Evolutionary conservation across 345 rosid genomes (phyloP).

Genomic region (Melastoma malabathricum): DNA sequence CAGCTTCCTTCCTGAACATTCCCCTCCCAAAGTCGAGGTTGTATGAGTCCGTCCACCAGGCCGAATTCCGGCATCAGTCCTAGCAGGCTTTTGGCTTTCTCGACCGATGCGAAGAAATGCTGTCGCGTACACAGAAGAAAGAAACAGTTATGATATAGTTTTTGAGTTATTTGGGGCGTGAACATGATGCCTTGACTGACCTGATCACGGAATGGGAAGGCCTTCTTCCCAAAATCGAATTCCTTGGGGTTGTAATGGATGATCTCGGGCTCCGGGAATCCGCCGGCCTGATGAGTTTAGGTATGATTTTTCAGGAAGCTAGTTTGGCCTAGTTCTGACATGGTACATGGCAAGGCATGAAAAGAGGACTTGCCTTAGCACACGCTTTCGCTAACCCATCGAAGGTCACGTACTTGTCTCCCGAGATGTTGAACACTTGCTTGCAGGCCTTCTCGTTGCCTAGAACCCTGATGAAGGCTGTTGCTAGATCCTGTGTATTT

Average conservation of each 20-base stretch:
- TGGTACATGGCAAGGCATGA: not conserved
- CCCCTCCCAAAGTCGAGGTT: constrained; percentile 84
- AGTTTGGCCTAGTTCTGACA: not conserved
- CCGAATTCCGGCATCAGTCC: constrained; percentile 71
- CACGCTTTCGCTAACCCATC: constrained; percentile 91
- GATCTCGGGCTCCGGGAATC: constrained; percentile 90
- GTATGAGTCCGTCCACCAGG: constrained; percentile 88
- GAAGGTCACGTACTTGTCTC: constrained; percentile 82
- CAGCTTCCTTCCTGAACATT: constrained; percentile 78
- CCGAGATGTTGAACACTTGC: constrained; percentile 84
- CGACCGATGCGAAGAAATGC: constrained; percentile 94
- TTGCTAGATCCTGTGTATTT: constrained; percentile 68
- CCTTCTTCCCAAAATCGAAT: constrained; percentile 91
- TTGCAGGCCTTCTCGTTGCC: constrained; percentile 79
- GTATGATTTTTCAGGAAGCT: not conserved
- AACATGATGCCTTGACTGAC: too few relatives aligned
- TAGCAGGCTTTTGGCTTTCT: constrained; percentile 74
- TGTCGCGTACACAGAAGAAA: constrained; percentile 16
- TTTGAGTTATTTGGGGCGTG: too few relatives aligned
- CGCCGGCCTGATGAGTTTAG: constrained; percentile 54
- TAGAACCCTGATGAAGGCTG: constrained; percentile 56
- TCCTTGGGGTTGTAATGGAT: constrained; percentile 82
- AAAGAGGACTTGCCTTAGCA: constrained; percentile 59
- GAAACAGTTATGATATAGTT: not conserved
- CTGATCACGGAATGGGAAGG: constrained; percentile 98